These are phyloP conservation scores for Passalora sequoiae DNA, from an alignment of 2,329 filamentous ascomycete species.

Conservation along the genomic window DNA sequence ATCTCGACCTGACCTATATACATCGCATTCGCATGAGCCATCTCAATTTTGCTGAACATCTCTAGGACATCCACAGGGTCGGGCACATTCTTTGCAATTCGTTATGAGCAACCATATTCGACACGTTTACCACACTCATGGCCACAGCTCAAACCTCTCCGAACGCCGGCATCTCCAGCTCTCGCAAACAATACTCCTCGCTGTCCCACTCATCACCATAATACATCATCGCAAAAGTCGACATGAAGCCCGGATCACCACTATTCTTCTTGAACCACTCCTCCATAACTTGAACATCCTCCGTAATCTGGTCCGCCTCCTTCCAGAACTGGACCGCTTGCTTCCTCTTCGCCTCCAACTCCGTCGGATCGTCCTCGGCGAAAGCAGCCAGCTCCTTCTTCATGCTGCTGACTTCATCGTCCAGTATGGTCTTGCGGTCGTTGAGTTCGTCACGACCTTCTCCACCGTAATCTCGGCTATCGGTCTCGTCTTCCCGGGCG, in stretches of 20 bases:
- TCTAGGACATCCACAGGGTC: too few relatives aligned
- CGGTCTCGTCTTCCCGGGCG: slow-evolving; percentile 37
- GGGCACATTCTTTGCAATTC: background rate
- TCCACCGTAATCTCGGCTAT: slow-evolving; percentile 30
- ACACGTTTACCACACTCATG: background rate
- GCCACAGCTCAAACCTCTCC: background rate
- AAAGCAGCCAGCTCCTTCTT: slow-evolving; percentile 41
- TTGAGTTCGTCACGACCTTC: slow-evolving; percentile 37
- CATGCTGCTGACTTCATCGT: slow-evolving; percentile 36
- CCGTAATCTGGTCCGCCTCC: slow-evolving; percentile 38
- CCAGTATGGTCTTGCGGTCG: slow-evolving; percentile 33
- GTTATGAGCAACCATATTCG: background rate
- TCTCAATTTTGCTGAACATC: too few relatives aligned
- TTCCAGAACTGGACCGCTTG: slow-evolving; percentile 29
- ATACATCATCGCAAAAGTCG: slow-evolving; percentile 40
- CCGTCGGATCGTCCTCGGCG: slow-evolving; percentile 43
- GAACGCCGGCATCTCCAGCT: background rate
- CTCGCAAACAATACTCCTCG: slow-evolving; percentile 38
- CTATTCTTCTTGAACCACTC: slow-evolving; percentile 37
- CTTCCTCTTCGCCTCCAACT: slow-evolving; percentile 39
- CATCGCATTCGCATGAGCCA: too few relatives aligned
- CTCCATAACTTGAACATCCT: slow-evolving; percentile 45
- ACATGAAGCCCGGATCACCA: slow-evolving; percentile 42
- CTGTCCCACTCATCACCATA: slow-evolving; percentile 53
- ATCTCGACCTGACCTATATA: too few relatives aligned